Conservation (phyloP, 1,139 yeast species). For the Scheffersomyces segobiensis region DNA sequence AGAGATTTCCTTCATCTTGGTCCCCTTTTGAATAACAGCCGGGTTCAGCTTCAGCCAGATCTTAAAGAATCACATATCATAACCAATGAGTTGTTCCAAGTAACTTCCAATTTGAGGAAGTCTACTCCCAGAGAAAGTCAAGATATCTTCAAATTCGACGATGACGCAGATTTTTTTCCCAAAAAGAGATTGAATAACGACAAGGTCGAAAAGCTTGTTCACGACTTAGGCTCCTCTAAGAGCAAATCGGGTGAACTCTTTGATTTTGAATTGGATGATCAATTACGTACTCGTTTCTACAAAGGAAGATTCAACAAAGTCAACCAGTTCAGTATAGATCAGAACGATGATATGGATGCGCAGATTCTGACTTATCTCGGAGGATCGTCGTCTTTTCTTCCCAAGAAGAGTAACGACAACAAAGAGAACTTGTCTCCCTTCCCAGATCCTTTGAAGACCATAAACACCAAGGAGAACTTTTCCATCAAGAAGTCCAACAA, state of each 20-base stretch:
- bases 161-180: constrained; percentile 17
- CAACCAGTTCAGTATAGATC: constrained; percentile 13
- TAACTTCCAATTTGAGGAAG: constrained; percentile 28
- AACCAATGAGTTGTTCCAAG: constrained; percentile 40
- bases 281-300: constrained; percentile 46
- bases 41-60: constrained; percentile 9
- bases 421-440: constrained; percentile 35
- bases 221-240: constrained; percentile 20
- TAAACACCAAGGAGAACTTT: constrained; percentile 17
- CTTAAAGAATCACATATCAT: constrained; percentile 13
- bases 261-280: constrained; percentile 37
- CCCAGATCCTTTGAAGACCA: constrained; percentile 31
- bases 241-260: constrained; percentile 7
- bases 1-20: background rate
- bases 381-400: constrained; percentile 4
- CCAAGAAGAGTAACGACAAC: constrained; percentile 18
- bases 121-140: background rate
- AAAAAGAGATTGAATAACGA: constrained; percentile 30
- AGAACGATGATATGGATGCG: constrained; percentile 28
- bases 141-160: constrained; percentile 8
- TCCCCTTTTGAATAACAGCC: background rate
- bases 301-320: constrained; percentile 34
- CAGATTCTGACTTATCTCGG: constrained; percentile 29
- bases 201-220: constrained; percentile 39
- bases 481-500: constrained; percentile 26